A percentile compares a stretch with the other conserved stretches of the same genome.
Evolutionary conservation across 2,329 filamentous ascomycete genomes (phyloP).

Genomic region (Apiospora aurea): DNA sequence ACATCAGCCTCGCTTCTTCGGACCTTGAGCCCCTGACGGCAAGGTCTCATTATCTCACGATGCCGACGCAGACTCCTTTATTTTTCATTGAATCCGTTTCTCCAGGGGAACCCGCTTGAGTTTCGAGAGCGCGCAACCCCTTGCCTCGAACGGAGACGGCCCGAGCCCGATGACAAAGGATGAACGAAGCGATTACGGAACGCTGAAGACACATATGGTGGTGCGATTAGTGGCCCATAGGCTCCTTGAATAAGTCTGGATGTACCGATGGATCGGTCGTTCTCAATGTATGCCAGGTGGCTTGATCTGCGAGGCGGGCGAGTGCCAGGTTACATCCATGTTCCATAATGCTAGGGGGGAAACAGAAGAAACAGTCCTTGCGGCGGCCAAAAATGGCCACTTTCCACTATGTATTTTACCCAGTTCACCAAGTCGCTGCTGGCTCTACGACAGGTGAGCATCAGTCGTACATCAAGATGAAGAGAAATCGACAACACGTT

Average conservation of each 20-base stretch:
- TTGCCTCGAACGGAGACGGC: not conserved
- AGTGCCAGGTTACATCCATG: not conserved
- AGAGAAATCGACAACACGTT: not conserved
- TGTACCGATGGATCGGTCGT: no score
- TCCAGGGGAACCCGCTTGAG: not conserved
- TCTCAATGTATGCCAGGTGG: not conserved
- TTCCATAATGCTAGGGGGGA: not conserved
- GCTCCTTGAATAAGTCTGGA: not conserved
- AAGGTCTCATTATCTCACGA: not conserved
- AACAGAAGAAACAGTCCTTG: not conserved
- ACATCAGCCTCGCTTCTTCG: not conserved
- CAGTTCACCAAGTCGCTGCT: not conserved
- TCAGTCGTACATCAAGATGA: not conserved
- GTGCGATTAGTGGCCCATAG: not conserved
- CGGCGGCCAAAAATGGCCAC: no score
- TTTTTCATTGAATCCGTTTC: not conserved
- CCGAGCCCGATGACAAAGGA: not conserved
- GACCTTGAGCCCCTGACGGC: not conserved
- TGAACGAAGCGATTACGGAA: no score
- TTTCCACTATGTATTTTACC: not conserved
- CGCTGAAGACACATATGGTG: not conserved
- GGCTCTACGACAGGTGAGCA: not conserved
- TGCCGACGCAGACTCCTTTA: not conserved
- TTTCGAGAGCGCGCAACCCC: not conserved
- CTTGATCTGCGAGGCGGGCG: not conserved